These are phyloP conservation scores for Acacia acuminata DNA, from an alignment of 306 rosid genomes.

Conservation along the genomic window DNA sequence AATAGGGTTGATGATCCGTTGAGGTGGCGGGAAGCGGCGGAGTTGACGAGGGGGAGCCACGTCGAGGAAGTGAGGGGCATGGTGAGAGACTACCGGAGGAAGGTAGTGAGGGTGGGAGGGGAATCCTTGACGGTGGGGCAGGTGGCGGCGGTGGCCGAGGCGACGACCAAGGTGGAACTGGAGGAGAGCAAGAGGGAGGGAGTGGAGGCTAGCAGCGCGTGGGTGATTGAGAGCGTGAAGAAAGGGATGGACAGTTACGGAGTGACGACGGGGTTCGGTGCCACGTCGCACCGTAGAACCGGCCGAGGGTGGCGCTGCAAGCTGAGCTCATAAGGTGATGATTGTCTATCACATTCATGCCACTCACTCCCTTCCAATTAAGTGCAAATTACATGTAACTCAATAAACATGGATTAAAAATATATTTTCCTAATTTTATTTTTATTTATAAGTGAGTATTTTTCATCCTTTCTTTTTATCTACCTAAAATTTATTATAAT, in stretches of 20 bases:
- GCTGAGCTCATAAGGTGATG: constrained; percentile 61
- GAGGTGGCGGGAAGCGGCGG: constrained; percentile 60
- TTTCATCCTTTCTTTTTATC: too few relatives aligned
- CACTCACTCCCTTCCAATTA: too few relatives aligned
- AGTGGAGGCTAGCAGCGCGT: constrained; percentile 68
- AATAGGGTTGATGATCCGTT: constrained; percentile 40
- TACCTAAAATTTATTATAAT: too few relatives aligned
- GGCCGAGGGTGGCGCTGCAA: constrained; percentile 61
- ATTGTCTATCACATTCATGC: too few relatives aligned
- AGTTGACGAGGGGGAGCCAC: constrained; percentile 54
- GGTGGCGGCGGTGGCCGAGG: constrained; percentile 61
- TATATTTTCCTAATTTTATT: too few relatives aligned
- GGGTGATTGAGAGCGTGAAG: constrained; percentile 69
- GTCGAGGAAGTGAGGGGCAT: constrained; percentile 65
- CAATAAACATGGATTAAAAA: too few relatives aligned
- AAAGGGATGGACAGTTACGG: constrained; percentile 71
- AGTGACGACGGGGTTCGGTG: constrained; percentile 76
- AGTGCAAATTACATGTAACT: too few relatives aligned
- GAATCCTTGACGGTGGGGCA: constrained; percentile 52
- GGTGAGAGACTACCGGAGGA: constrained; percentile 55
- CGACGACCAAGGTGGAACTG: constrained; percentile 44
- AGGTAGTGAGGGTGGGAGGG: constrained; percentile 59
- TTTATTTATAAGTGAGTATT: too few relatives aligned
- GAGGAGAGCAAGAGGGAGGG: constrained; percentile 48
- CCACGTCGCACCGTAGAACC: constrained; percentile 67